Evolutionary conservation across 192 early-diverging fungal species (phyloP).

Genomic region (Coemansia sp.): DNA sequence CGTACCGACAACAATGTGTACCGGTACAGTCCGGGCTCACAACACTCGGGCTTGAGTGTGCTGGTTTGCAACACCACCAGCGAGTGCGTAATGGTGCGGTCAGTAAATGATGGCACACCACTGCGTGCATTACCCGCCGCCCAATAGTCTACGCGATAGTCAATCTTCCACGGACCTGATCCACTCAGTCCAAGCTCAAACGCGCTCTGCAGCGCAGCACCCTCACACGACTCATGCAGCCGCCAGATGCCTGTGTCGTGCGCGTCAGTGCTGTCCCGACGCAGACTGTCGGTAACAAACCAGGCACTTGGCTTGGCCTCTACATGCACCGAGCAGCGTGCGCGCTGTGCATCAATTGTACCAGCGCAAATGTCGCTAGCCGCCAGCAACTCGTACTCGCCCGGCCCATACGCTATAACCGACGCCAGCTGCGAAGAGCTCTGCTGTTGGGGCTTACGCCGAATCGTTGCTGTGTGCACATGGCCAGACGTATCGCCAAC

Average conservation of each 20-base stretch:
- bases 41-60: conserved; percentile 32
- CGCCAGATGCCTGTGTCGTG: conserved; percentile 15
- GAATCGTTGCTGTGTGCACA: conserved; percentile 13
- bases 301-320: conserved; percentile 43
- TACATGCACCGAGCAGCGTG: conserved; percentile 37
- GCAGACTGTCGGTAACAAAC: conserved; percentile 30
- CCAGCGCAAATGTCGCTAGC: conserved; percentile 35
- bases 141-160: conserved; percentile 50
- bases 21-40: conserved; percentile 44
- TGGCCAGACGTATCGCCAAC: conserved; percentile 14
- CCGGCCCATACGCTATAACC: conserved; percentile 34
- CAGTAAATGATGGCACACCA: conserved; percentile 18
- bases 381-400: conserved; percentile 43
- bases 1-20: conserved; percentile 36
- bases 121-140: conserved; percentile 14
- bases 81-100: conserved; percentile 30
- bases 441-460: conserved; percentile 6
- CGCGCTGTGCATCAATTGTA: conserved; percentile 20
- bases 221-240: conserved; percentile 27
- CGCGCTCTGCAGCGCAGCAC: conserved; percentile 5
- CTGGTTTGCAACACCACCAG: conserved; percentile 36
- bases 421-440: conserved; percentile 9
- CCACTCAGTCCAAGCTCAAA: conserved; percentile 44
- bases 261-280: neutral
- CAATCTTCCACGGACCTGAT: conserved; percentile 42